A percentile compares a stretch with the other conserved stretches of the same genome.
Conservation (phyloP, 768 basidiomycete species). For the Peribolospora baueri region DNA sequence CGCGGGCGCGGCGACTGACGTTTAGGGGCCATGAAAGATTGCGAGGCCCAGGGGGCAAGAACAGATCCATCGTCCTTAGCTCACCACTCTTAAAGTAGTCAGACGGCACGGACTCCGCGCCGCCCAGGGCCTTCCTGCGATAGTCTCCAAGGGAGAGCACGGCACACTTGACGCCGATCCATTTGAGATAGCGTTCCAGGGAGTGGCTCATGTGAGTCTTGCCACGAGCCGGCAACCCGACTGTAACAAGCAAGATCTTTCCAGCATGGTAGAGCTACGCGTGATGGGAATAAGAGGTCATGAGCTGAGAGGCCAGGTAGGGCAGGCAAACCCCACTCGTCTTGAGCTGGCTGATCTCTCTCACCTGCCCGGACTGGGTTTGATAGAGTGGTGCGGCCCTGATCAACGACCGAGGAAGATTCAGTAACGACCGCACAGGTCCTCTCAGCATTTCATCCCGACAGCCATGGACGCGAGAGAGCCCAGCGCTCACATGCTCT, state of each 20-base stretch:
- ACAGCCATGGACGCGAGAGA: too few relatives aligned
- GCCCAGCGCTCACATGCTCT: too few relatives aligned
- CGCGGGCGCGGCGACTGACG: background rate
- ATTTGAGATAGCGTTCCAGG: slow-evolving; percentile 85
- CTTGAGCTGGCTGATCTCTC: too few relatives aligned
- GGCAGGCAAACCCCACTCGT: too few relatives aligned
- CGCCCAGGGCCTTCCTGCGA: slow-evolving; percentile 65
- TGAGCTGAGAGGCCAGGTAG: background rate
- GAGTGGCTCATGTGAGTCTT: slow-evolving; percentile 93
- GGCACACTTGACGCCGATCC: slow-evolving; percentile 76
- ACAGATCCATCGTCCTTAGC: slow-evolving; percentile 11
- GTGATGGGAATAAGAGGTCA: background rate
- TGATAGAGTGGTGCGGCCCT: too few relatives aligned
- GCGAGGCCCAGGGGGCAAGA: background rate
- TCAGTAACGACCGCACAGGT: too few relatives aligned
- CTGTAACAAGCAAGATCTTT: slow-evolving; percentile 1
- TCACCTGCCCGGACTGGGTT: too few relatives aligned
- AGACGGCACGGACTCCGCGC: slow-evolving; percentile 58
- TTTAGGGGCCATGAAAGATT: too few relatives aligned
- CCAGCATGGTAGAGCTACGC: background rate
- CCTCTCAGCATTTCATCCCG: too few relatives aligned
- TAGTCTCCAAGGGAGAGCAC: slow-evolving; percentile 92
- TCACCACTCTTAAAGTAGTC: slow-evolving; percentile 76
- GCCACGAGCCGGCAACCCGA: slow-evolving; percentile 35
- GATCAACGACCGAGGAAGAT: too few relatives aligned